These are phyloP conservation scores for Colletotrichum simmondsii DNA, from an alignment of 2,329 filamentous ascomycete species.

Conservation along the genomic window DNA sequence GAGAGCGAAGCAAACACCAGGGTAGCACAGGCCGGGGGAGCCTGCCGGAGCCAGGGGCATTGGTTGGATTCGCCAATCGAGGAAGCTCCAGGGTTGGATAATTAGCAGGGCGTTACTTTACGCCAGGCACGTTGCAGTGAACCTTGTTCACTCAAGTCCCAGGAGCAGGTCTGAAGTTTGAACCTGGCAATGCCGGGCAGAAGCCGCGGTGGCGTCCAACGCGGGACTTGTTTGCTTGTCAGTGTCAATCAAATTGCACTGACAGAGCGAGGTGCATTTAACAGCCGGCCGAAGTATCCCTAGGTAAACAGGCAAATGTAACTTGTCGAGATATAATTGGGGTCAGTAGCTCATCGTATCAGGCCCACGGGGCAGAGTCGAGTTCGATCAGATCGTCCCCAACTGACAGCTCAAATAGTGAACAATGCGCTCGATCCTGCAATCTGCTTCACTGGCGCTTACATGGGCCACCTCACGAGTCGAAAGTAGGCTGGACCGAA, in stretches of 20 bases:
- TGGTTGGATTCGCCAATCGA: constrained; percentile 19
- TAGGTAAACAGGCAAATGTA: neutral
- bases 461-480: neutral
- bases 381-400: neutral
- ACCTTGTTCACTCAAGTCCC: neutral
- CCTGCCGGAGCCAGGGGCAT: constrained; percentile 5
- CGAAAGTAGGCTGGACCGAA: neutral
- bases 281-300: neutral
- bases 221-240: constrained; percentile 2
- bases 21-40: constrained; percentile 10
- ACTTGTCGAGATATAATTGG: neutral
- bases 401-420: constrained; percentile 7
- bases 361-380: constrained; percentile 4
- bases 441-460: neutral
- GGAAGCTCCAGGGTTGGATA: neutral
- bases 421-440: neutral
- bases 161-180: neutral
- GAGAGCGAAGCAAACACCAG: neutral
- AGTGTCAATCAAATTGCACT: neutral
- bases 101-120: neutral
- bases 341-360: neutral
- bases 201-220: constrained; percentile 13
- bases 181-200: neutral
- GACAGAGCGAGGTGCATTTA: constrained; percentile 5
- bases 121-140: neutral